Evolutionary conservation across 345 rosid species (phyloP).

Genomic region (Murraya koenigii): DNA sequence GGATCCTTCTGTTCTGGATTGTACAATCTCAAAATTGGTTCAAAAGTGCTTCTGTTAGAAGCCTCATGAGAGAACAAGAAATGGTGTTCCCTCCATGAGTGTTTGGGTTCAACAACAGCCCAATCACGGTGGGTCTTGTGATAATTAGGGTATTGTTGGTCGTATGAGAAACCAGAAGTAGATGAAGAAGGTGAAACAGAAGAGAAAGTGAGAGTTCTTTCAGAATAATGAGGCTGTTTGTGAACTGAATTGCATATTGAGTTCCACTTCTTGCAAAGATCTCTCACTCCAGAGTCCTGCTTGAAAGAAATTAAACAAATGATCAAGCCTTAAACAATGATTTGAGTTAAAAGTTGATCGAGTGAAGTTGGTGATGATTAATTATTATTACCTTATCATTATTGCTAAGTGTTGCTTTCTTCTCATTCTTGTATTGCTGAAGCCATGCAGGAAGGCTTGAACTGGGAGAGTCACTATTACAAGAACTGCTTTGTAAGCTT

Average conservation of each 20-base stretch:
- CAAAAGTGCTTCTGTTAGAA: conserved; percentile 4
- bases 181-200: conserved; percentile 63
- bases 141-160: conserved; percentile 39
- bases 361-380: not conserved
- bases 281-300: conserved; percentile 52
- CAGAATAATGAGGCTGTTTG: conserved; percentile 38
- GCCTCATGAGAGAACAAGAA: conserved; percentile 33
- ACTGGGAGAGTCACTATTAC: conserved; percentile 32
- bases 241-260: conserved; percentile 52
- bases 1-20: conserved; percentile 41
- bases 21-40: conserved; percentile 42
- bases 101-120: conserved; percentile 49
- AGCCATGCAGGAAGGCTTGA: conserved; percentile 87
- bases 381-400: conserved; percentile 38
- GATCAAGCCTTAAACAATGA: not conserved
- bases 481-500: conserved; percentile 25
- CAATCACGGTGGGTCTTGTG: conserved; percentile 40
- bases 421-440: conserved; percentile 61
- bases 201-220: conserved; percentile 52
- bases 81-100: conserved; percentile 31
- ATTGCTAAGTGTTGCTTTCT: conserved; percentile 25
- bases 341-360: not conserved
- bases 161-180: conserved; percentile 41
- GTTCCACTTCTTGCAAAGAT: conserved; percentile 65
- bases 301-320: not conserved